These are phyloP conservation scores for Calonectria fujianensis DNA, from an alignment of 2,329 filamentous ascomycete species.

Conservation along the genomic window DNA sequence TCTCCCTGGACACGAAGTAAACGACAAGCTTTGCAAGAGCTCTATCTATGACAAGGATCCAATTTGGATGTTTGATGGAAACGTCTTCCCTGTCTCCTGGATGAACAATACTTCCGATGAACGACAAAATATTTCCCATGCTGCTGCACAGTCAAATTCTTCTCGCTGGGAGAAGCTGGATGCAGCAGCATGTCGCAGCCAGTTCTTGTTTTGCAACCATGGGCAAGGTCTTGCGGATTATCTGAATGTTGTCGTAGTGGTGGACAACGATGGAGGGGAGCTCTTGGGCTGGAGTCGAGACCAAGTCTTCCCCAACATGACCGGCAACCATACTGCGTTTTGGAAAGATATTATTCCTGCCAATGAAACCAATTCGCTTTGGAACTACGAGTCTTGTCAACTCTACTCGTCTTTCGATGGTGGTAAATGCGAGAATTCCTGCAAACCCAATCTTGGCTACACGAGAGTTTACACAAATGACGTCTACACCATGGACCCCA, in stretches of 20 bases:
- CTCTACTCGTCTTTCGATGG: slow-evolving; percentile 4
- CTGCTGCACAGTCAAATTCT: slow-evolving; percentile 1
- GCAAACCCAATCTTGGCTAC: slow-evolving; percentile 5
- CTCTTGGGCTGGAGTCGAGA: slow-evolving; percentile 3
- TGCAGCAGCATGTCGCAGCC: slow-evolving; percentile 1
- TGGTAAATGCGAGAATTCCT: slow-evolving; percentile 23
- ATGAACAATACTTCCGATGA: slow-evolving; percentile 22
- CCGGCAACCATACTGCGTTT: background rate
- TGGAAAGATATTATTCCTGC: slow-evolving; percentile 1
- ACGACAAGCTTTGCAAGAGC: slow-evolving; percentile 17
- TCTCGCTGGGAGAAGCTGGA: slow-evolving; percentile 14
- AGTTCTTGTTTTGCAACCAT: slow-evolving; percentile 12
- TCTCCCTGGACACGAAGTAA: background rate
- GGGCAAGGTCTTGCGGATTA: slow-evolving; percentile 14
- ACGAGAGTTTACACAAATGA: background rate
- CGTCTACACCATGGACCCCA: background rate
- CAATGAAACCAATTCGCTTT: background rate
- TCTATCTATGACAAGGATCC: background rate
- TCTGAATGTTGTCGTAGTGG: slow-evolving; percentile 15
- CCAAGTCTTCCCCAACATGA: slow-evolving; percentile 21
- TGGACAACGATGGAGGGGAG: background rate
- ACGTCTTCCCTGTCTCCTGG: background rate
- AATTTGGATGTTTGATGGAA: slow-evolving; percentile 12
- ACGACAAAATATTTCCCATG: background rate
- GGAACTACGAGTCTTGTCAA: slow-evolving; percentile 11